Evolutionary conservation across 202 grass and related monocot genomes (phyloP), one percentile per base, ranked within the genome.

Genomic region (Carex arenaria): DNA sequence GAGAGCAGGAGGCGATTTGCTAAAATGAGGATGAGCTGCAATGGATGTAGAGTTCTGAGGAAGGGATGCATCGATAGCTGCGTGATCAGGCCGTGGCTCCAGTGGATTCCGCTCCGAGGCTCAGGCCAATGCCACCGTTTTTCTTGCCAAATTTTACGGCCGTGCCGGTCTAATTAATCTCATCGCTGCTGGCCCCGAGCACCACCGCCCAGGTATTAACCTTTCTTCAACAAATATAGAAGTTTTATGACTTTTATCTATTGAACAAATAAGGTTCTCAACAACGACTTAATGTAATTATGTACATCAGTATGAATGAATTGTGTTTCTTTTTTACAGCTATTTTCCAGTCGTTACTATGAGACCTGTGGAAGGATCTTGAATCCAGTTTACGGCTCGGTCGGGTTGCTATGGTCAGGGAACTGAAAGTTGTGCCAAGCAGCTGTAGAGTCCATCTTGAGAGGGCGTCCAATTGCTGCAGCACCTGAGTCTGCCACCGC

Each of bases 121-220:
- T 10, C 91, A 93, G 81, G 91, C 86, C 34, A 93, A 93, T 32
- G 91, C 91, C 70, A 93, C 91, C 57, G 76, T 90, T 81, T 93
- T 93, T 87, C 91, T 93, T 68, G 91, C 91, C 60, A 93, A 93
- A 80, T 90, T 93, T 86, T 93, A 93, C 49, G 91, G 91, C 78
- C 91, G 91, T 63, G 88, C 91, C 32, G 91, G 88, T 10, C 88
- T 93, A 76, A 45, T 90, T 67, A 93, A 93, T 74, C 91, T 93
- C 84, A 85, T 93, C 34, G 78, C 84, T 55, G 57, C 86, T 13
- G 86, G 86, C 17, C 84, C 91, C 12, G 84, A 85, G 0, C 71
- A 89, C 64, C 71, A 86, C 77, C 84, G 84, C 7, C 86, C 88
- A 4, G 85, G 91, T 93, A 86, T 0, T 45, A 49, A 49, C 9